Evolutionary conservation across 345 rosid species (phyloP).

Genomic region (Gossypium turneri): DNA sequence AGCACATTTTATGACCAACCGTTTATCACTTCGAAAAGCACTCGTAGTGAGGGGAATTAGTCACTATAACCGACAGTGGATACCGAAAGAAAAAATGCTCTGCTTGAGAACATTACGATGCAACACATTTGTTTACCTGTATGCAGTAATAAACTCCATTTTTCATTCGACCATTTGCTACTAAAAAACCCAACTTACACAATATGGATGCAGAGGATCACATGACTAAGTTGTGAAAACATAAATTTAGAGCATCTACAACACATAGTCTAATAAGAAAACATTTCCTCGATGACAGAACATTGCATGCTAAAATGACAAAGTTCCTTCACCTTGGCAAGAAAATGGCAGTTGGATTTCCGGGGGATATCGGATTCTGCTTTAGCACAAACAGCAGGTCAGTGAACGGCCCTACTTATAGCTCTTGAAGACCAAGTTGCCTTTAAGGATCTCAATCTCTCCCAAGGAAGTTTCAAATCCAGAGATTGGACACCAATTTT

Average conservation of each 20-base stretch:
- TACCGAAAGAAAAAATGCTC: too few species aligned
- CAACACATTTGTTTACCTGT: constrained; percentile 1
- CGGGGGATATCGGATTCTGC: constrained; percentile 79
- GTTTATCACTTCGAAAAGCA: too few species aligned
- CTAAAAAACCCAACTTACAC: not conserved
- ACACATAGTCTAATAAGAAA: too few species aligned
- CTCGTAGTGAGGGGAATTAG: too few species aligned
- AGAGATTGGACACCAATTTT: constrained; percentile 66
- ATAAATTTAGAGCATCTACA: too few species aligned
- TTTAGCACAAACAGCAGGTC: constrained; percentile 40
- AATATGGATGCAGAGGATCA: not conserved
- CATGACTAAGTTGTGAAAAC: too few species aligned
- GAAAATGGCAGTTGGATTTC: constrained; percentile 76
- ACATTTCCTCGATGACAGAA: too few species aligned
- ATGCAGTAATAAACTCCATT: not conserved
- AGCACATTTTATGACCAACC: too few species aligned
- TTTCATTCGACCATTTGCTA: not conserved
- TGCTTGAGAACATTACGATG: not conserved
- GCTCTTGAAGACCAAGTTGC: constrained; percentile 33
- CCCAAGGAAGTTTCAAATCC: constrained; percentile 77
- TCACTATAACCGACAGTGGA: too few species aligned
- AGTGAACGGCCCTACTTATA: constrained; percentile 42
- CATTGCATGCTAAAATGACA: too few species aligned
- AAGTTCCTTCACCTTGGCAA: constrained; percentile 34
- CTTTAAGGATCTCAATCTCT: constrained; percentile 77